phyloP scores from a whole-genome alignment of 352 stramenopile genomes.

The Achlya hypogyna region DNA sequence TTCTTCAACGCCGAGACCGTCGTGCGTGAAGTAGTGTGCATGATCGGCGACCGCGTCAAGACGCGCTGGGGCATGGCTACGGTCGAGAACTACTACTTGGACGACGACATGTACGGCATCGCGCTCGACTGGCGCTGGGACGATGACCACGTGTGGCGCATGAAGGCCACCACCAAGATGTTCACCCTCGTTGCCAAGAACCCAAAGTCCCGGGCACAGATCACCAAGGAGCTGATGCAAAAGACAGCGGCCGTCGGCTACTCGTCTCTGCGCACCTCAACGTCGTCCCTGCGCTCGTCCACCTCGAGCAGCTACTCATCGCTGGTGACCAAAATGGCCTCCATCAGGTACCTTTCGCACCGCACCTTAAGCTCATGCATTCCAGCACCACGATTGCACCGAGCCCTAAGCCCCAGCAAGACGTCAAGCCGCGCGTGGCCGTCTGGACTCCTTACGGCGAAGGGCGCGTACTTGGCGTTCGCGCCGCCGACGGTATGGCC shows the following conservation, averaged over 20 bases:
- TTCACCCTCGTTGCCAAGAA: constrained; percentile 82
- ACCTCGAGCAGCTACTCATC: background rate
- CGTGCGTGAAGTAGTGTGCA: constrained; percentile 69
- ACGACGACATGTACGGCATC: constrained; percentile 86
- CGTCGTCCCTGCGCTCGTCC: background rate
- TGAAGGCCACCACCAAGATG: constrained; percentile 86
- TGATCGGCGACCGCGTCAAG: constrained; percentile 78
- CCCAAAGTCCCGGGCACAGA: background rate
- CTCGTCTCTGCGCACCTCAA: constrained; percentile 6
- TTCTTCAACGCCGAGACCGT: constrained; percentile 60
- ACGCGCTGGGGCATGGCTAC: constrained; percentile 76
- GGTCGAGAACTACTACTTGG: constrained; percentile 75
- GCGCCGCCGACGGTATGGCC: background rate
- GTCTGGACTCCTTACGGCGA: constrained; percentile 31
- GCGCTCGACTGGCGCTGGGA: constrained; percentile 83
- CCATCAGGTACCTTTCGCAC: background rate
- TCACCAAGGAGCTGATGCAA: background rate
- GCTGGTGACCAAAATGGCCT: background rate
- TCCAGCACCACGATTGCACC: background rate
- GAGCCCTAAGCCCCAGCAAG: background rate
- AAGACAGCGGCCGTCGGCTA: constrained; percentile 8
- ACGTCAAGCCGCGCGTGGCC: background rate
- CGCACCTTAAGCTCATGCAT: background rate
- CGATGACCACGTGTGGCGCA: constrained; percentile 80
- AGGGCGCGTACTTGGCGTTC: constrained; percentile 25